Evolutionary conservation across 192 early-diverging fungal genomes (phyloP).

Genomic region (Diversispora epigaea): DNA sequence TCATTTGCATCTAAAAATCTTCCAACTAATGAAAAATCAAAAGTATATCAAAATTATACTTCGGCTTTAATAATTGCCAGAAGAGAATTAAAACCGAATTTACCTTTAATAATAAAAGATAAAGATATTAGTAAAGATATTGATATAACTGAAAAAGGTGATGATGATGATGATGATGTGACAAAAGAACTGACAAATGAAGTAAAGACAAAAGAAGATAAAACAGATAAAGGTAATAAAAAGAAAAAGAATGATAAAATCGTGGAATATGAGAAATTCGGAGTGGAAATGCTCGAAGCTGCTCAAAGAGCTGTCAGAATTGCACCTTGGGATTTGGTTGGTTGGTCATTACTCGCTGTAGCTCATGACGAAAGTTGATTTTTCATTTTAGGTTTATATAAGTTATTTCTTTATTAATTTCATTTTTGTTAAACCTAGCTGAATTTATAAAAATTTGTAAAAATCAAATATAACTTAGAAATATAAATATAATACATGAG

Average conservation of each 20-base stretch:
- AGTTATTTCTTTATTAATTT: no score
- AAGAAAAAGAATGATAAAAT: conserved; percentile 28
- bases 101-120: not conserved
- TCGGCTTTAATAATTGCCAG: conserved; percentile 36
- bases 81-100: conserved; percentile 32
- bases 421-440: no score
- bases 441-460: no score
- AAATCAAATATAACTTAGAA: no score
- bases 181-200: no score
- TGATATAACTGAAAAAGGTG: conserved; percentile 24
- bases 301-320: conserved; percentile 47
- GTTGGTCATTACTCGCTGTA: conserved; percentile 44
- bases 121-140: not conserved
- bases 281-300: conserved; percentile 25
- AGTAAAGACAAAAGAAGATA: conserved; percentile 27
- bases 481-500: no score
- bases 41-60: conserved; percentile 43
- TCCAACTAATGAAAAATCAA: conserved; percentile 35
- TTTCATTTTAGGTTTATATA: no score
- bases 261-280: not conserved
- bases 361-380: not conserved
- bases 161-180: conserved; percentile 41
- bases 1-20: conserved; percentile 31
- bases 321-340: conserved; percentile 47
- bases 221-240: conserved; percentile 30